Percentiles rank a stretch among this genome's conserved stretches.
phyloP scores from a whole-genome alignment of 306 rosid species.

The Cucurbita argyrosperma region DNA sequence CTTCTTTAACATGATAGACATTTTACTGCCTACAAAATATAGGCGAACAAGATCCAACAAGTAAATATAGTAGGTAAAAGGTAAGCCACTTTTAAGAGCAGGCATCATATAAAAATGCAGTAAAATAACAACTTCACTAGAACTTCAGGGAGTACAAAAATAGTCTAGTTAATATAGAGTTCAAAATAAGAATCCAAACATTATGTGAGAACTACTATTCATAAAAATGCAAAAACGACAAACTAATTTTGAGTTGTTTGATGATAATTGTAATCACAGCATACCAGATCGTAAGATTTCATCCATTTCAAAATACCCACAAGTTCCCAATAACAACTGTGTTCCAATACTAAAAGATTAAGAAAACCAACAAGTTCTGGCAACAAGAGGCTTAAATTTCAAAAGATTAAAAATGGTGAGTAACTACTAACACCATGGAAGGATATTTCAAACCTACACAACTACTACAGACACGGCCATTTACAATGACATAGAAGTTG shows the following conservation, averaged over 20 bases:
- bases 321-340: neutral
- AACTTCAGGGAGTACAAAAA: neutral
- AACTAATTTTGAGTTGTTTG: neutral
- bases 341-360: neutral
- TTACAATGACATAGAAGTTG: neutral
- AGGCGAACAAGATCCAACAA: neutral
- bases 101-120: neutral
- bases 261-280: neutral
- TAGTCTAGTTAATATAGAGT: neutral
- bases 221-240: neutral
- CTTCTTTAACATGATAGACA: constrained; percentile 7
- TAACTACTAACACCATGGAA: neutral
- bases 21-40: neutral
- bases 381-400: neutral
- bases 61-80: neutral
- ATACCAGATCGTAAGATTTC: neutral
- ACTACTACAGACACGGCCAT: neutral
- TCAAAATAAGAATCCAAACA: neutral
- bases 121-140: neutral
- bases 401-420: neutral
- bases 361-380: neutral
- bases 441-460: neutral
- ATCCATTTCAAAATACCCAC: neutral
- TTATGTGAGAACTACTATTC: neutral
- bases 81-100: neutral